A percentile compares a stretch with the other conserved stretches of the same genome.
phyloP scores from a whole-genome alignment of 2,329 filamentous ascomycete species.

The Trichophaea hybrida region DNA sequence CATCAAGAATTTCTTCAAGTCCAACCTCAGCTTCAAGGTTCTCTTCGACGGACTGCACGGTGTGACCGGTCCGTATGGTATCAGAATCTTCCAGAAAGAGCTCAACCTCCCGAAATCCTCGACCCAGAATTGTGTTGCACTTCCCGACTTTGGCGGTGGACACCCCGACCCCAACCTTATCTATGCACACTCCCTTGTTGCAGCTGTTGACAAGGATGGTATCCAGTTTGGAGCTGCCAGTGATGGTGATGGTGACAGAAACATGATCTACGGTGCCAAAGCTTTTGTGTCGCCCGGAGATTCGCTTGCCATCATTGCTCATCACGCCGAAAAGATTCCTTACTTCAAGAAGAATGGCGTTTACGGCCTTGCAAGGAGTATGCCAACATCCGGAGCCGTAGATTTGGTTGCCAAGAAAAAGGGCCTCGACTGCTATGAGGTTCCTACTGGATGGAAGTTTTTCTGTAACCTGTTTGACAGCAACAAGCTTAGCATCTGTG shows the following conservation, averaged over 20 bases:
- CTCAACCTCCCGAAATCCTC: conserved; percentile 62
- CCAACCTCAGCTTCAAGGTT: conserved; percentile 85
- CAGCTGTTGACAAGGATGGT: conserved; percentile 76
- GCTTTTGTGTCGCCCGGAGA: conserved; percentile 94
- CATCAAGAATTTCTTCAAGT: conserved; percentile 83
- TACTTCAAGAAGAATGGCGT: conserved; percentile 98
- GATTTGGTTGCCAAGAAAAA: conserved; percentile 94
- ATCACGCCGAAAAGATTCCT: conserved; percentile 89
- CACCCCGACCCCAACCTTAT: conserved; percentile 97
- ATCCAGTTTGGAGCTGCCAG: conserved; percentile 95
- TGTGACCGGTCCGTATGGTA: conserved; percentile 89
- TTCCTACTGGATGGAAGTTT: conserved; percentile 98
- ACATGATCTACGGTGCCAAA: conserved; percentile 99
- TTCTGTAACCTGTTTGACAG: conserved; percentile 93
- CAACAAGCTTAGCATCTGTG: conserved; percentile 93
- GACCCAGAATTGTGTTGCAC: conserved; percentile 83
- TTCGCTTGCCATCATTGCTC: conserved; percentile 93
- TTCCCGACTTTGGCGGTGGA: conserved; percentile 89
- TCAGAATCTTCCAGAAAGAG: conserved; percentile 88
- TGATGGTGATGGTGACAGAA: conserved; percentile 93
- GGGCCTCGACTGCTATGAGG: conserved; percentile 82
- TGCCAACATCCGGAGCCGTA: conserved; percentile 92
- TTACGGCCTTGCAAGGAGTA: conserved; percentile 85
- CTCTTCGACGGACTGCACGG: conserved; percentile 90
- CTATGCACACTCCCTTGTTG: conserved; percentile 87